Percentiles rank a stretch among this genome's conserved stretches.
Evolutionary conservation across 73 alveolate species (phyloP).

Genomic region (Stentor roeselii): DNA sequence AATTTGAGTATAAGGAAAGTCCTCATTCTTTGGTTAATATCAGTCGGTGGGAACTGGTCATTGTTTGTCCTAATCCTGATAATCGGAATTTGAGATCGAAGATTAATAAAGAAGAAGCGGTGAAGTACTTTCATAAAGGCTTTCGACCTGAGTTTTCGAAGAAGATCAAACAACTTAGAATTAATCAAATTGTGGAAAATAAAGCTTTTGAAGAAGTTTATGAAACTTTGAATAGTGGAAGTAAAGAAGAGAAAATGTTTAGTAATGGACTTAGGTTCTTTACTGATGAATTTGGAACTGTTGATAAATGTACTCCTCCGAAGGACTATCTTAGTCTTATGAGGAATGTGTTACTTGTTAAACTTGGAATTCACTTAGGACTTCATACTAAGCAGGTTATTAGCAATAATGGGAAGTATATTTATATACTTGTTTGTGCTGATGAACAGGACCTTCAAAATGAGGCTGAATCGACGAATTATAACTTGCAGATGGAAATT

Average conservation of each 20-base stretch:
- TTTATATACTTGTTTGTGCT: conserved; percentile 33
- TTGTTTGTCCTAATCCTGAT: conserved; percentile 20
- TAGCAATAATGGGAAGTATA: conserved; percentile 26
- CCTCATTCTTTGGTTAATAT: not conserved
- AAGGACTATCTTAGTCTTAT: not conserved
- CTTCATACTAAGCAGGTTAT: conserved; percentile 30
- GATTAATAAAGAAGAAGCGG: conserved; percentile 10
- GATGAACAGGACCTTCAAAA: conserved; percentile 32
- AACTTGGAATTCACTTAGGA: conserved; percentile 25
- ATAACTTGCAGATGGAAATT: conserved; percentile 30
- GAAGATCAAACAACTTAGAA: not conserved
- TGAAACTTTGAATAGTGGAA: not conserved
- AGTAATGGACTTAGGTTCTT: conserved; percentile 11
- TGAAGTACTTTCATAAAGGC: conserved; percentile 8
- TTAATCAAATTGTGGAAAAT: conserved; percentile 5
- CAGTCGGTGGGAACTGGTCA: conserved; percentile 6
- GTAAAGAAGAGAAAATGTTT: not conserved
- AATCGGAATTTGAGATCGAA: not conserved
- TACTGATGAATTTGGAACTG: not conserved
- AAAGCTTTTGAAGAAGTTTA: not conserved
- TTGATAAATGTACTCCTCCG: not conserved
- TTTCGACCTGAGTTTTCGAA: conserved; percentile 10
- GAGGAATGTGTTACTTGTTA: conserved; percentile 20
- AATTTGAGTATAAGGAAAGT: not conserved
- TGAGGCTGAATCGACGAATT: conserved; percentile 38